Base-by-base conservation (phyloP, 1,284 basidiomycete species). In the Leccinum insolens region DNA sequence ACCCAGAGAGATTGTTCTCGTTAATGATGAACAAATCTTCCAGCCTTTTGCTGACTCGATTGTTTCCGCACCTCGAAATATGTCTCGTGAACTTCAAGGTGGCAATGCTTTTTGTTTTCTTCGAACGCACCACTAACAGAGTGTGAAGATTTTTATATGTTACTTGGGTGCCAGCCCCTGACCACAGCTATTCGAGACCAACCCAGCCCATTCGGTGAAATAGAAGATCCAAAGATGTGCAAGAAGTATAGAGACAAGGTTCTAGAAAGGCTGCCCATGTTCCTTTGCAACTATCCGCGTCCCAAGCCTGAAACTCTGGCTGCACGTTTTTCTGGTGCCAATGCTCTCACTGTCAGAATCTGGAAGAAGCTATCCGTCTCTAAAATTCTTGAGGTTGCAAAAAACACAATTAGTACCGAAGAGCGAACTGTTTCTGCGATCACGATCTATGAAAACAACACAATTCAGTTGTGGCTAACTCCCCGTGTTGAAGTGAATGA, bases 31-130 rank as follows among this genome's bases (percentile, higher is more conserved):
- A 7, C 11, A 37, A 9, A 28, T 66, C 12, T 66, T 52, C 46
- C 37, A 61, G 6, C 59, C 63, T 11, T 71, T 71, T 22, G 14
- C 4, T 1, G 69, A 73, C 57, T 22, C 28, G 0, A 57, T 71
- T 20, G 20, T 61, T 39, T 60, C 44, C 1, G 69, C 64, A 3
- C 70, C 70, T 17, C 65, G 22, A 5, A 55, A 71, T 6, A 62
- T 68, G 22, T 1, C 31, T 31, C 60, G 14, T 25, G 69, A 68
- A 37, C 69, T 70, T 14, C 63, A 71, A 63, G 28, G 69, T 70
- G 11, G 28, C 11, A 11, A 7, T 7, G 20, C 4, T 31, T 31
- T 31, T 7, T 31, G 7, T 28, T 28, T 12, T 9, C 8, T 49
- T 4, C 6, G 3, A 31, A 17, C 1, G 1, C 25, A 14, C 52